Conservation (phyloP, 2,329 filamentous ascomycete species). For the Hypoxylon rubiginosum region DNA sequence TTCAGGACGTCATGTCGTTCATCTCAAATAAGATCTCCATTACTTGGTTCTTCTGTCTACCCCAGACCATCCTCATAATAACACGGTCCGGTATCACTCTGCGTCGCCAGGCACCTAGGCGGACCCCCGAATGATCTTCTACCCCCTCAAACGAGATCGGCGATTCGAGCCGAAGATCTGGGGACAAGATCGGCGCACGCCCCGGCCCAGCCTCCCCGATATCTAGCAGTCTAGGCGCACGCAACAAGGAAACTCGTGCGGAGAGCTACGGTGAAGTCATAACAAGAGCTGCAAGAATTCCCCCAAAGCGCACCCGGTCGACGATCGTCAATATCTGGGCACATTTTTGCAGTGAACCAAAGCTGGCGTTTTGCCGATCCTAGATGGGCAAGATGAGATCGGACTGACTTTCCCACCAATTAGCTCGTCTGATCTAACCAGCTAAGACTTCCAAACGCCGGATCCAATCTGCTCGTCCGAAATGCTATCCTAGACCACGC, state of each 20-base stretch:
- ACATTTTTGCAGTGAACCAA: constrained; percentile 21
- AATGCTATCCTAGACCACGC: constrained; percentile 12
- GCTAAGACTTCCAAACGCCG: constrained; percentile 6
- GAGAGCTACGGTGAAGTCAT: constrained; percentile 27
- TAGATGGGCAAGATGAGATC: neutral
- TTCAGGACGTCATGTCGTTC: constrained; percentile 22
- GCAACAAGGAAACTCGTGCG: constrained; percentile 18
- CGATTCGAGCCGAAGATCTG: constrained; percentile 37
- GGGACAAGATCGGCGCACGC: constrained; percentile 23
- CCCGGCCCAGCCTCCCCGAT: constrained; percentile 16
- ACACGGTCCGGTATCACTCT: neutral
- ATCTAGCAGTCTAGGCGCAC: constrained; percentile 11
- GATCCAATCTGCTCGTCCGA: constrained; percentile 4
- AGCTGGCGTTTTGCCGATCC: constrained; percentile 8
- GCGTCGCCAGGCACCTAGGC: constrained; percentile 7
- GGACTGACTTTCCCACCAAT: neutral
- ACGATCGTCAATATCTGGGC: constrained; percentile 12
- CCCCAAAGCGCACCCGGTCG: neutral
- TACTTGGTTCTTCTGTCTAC: constrained; percentile 8
- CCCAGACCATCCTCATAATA: constrained; percentile 16
- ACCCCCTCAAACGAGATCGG: constrained; percentile 30
- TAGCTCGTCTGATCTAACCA: constrained; percentile 1
- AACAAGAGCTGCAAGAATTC: too few species aligned
- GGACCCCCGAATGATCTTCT: constrained; percentile 16
- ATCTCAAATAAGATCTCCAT: constrained; percentile 26